Base-by-base conservation (phyloP, 768 basidiomycete species). In the Mycena galericulata region DNA sequence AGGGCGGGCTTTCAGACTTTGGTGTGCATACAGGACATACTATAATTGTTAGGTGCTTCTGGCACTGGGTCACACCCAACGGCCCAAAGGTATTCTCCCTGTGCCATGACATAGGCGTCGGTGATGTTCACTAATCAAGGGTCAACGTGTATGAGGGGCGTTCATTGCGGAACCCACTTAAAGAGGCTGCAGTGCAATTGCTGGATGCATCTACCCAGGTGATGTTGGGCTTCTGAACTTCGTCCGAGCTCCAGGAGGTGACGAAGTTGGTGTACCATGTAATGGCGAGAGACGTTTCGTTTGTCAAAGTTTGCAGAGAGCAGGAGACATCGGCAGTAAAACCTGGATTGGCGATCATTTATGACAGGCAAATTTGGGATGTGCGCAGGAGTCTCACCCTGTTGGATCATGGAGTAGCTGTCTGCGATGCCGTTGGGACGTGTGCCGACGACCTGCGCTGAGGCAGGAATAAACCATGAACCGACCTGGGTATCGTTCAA, bases 251-350 rank as follows among this genome's bases (percentile, higher is more conserved):
- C 49, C 50, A 62, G 27, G 12, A 8, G 26, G 50, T 34, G 50
- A 32, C 22, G 22, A 20, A 32, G 30, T 53, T 29, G 8, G 29
- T 26, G 18, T 53, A 15, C 36, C 11, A 41, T 26, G 27, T 15
- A 11, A n/a, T 27, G 18, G 17, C 40, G 9, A 53, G 63, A 5
- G 38, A 40, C 26, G 55, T 49, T 7, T n/a, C 24, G 18, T 47
- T 57, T 3, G 63, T 56, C 14, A 56, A 34, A 29, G 18, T 32
- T n/a, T n/a, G 43, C 3, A 46, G 34, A 22, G 3, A 14, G 26
- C 63, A 65, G 8, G 63, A 65, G 6, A 65, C 32, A 40, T 65
- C 43, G 11, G 63, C 63, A 12, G 54, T 56, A 34, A 65, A 65
- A 1, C 63, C 63, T 65, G 8, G n/a, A n/a, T n/a, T 4, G 26